Base-by-base conservation (phyloP, 371 early-diverging fungal genomes). In the Capillidium rhysosporum region DNA sequence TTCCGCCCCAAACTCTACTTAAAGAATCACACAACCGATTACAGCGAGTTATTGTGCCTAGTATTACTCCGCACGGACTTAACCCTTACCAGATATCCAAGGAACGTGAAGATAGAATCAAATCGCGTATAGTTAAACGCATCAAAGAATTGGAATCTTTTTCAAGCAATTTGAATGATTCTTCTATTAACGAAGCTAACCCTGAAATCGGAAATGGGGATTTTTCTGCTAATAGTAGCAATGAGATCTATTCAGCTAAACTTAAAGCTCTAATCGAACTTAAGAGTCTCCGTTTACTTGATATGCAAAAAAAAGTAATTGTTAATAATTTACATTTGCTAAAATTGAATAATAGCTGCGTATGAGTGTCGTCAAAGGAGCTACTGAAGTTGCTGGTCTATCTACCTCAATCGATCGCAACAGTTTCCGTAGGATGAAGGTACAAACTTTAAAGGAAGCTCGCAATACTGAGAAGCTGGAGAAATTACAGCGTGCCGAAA, bases 381-480 rank as follows among this genome's bases (percentile, higher is more conserved):
- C 82, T 65, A 66, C 66, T 3, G 70, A 69, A 24, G 68, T 75
- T 1, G 82, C 92, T 12, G 80, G 82, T 40, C 64, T 92, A 38
- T 75, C 77, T 1, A 85, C 92, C 2, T 76, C 84, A 0, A 69
- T 79, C 0, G 89, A 94, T 63, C 71, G 92, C 38, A 57, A 77
- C 1, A 69, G 77, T 1, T 90, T 79, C 62, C 77, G 88, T 34
- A 74, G 89, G 18, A 71, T 84, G 72, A 92, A 93, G 76, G 89
- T 85, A 60, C 87, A 84, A 59, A 79, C 87, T 0, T 62, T 87
- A 46, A 78, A 92, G 23, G 95, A 95, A 57, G 89, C 89, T 0
- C 73, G 86, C 18, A 78, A 83, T 66, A 90, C 92, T 1, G 95
- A 94, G 63, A 80, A 77, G 65, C 75, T 85, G 31, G 96, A 95